phyloP scores from a whole-genome alignment of 2,329 filamentous ascomycete species.

The Trematosphaeria pertusa region DNA sequence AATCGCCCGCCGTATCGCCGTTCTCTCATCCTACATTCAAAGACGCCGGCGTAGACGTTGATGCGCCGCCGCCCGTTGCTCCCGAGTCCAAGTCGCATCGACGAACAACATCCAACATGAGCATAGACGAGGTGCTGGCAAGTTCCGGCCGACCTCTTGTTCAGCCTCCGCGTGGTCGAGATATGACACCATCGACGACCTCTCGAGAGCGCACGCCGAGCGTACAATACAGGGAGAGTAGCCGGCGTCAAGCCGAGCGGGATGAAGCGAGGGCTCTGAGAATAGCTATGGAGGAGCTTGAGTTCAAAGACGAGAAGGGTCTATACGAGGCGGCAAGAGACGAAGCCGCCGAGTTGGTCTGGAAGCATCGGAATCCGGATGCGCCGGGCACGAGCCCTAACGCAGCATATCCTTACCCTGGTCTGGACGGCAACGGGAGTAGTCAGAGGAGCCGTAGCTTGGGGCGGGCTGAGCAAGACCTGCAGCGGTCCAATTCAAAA shows the following conservation, averaged over 20 bases:
- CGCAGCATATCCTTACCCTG: conserved; percentile 62
- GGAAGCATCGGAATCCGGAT: conserved; percentile 74
- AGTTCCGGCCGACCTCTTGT: conserved; percentile 41
- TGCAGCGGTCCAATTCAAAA: conserved; percentile 43
- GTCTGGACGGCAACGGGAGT: conserved; percentile 73
- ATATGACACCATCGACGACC: conserved; percentile 44
- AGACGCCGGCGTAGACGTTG: conserved; percentile 30
- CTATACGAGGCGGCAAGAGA: conserved; percentile 75
- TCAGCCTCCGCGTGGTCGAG: conserved; percentile 52
- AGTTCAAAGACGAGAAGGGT: conserved; percentile 67
- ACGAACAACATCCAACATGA: conserved; percentile 38
- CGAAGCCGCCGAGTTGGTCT: conserved; percentile 81
- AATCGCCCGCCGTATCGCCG: conserved; percentile 34
- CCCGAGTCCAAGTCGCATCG: conserved; percentile 36
- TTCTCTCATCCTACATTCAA: conserved; percentile 32
- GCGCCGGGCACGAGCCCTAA: conserved; percentile 66
- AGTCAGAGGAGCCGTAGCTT: conserved; percentile 64
- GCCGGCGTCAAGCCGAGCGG: conserved; percentile 80
- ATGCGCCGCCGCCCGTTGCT: conserved; percentile 24
- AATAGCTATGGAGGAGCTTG: conserved; percentile 76
- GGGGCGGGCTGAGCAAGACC: conserved; percentile 37
- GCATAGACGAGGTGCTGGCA: conserved; percentile 35
- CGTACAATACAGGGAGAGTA: conserved; percentile 72
- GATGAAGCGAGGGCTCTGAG: conserved; percentile 75
- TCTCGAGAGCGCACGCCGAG: conserved; percentile 62